phyloP scores from a whole-genome alignment of 306 rosid species.

The Trichosanthes truncata region DNA sequence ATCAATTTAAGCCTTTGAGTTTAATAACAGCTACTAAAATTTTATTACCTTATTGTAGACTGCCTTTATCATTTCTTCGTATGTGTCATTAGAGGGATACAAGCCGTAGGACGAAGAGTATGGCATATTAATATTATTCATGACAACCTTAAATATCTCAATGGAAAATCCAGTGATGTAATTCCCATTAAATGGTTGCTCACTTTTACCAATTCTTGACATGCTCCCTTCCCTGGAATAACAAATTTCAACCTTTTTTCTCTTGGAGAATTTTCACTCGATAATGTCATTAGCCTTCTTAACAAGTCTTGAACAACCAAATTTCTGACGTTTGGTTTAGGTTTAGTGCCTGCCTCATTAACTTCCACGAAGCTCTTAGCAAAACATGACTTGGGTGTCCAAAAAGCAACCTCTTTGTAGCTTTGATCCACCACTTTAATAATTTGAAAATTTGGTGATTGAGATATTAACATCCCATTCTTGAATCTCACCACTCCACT shows the following conservation, averaged over 20 bases:
- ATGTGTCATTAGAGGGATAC: slow-evolving; percentile 25
- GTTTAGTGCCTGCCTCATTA: not conserved
- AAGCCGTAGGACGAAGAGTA: slow-evolving; percentile 12
- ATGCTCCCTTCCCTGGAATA: slow-evolving; percentile 35
- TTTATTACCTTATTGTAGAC: slow-evolving; percentile 33
- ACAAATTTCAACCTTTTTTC: slow-evolving; percentile 23
- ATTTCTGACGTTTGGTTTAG: not conserved
- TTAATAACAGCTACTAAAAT: not conserved
- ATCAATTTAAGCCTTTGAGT: too few species aligned
- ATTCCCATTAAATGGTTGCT: slow-evolving; percentile 7
- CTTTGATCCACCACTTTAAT: slow-evolving; percentile 44
- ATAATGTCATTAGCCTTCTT: too few species aligned
- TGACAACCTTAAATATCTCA: slow-evolving; percentile 31
- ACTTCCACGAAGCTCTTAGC: slow-evolving; percentile 7
- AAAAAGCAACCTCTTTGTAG: slow-evolving; percentile 35
- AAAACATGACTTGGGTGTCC: slow-evolving; percentile 44
- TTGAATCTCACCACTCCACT: too few species aligned
- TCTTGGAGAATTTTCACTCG: too few species aligned
- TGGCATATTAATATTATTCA: slow-evolving; percentile 13
- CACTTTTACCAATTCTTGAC: too few species aligned
- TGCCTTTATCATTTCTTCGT: slow-evolving; percentile 34
- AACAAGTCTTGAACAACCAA: not conserved
- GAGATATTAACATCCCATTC: slow-evolving; percentile 9
- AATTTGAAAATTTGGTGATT: slow-evolving; percentile 26
- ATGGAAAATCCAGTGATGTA: slow-evolving; percentile 37